Evolutionary conservation across 495 filamentous ascomycete genomes (phyloP).

Genomic region (Hypoxylon cercidicola): DNA sequence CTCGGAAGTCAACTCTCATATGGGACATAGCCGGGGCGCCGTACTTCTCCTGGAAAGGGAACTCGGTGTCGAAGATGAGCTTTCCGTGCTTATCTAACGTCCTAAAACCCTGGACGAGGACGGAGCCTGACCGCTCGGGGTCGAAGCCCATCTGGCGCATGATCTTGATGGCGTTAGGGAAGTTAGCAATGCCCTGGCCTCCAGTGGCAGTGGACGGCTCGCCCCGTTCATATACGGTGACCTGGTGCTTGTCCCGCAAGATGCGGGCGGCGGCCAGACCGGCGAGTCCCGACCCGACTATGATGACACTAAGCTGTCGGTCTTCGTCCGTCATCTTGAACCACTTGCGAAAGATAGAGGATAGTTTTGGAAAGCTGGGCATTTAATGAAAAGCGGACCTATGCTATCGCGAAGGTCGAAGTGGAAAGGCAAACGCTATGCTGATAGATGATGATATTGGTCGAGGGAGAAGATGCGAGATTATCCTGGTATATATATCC

Average conservation of each 20-base stretch:
- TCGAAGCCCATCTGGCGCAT: conserved; percentile 35
- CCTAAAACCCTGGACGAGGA: conserved; percentile 28
- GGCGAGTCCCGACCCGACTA: conserved; percentile 44
- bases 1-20: conserved; percentile 58
- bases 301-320: conserved; percentile 34
- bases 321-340: conserved; percentile 24
- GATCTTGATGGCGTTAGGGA: conserved; percentile 42
- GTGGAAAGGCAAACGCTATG: background rate
- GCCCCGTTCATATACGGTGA: conserved; percentile 44
- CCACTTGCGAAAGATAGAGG: background rate
- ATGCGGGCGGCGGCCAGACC: conserved; percentile 40
- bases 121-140: conserved; percentile 23
- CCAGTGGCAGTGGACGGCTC: conserved; percentile 35
- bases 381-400: background rate
- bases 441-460: background rate
- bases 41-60: conserved; percentile 50
- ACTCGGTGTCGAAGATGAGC: conserved; percentile 43
- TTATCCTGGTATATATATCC: too few species aligned
- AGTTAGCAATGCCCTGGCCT: conserved; percentile 40
- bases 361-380: background rate
- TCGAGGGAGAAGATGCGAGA: too few species aligned
- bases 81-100: conserved; percentile 44
- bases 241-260: conserved; percentile 42
- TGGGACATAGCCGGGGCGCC: conserved; percentile 52
- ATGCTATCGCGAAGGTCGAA: too few species aligned